Evolutionary conservation across 2,329 filamentous ascomycete species (phyloP).

Genomic region (Emydomyces testavorans): DNA sequence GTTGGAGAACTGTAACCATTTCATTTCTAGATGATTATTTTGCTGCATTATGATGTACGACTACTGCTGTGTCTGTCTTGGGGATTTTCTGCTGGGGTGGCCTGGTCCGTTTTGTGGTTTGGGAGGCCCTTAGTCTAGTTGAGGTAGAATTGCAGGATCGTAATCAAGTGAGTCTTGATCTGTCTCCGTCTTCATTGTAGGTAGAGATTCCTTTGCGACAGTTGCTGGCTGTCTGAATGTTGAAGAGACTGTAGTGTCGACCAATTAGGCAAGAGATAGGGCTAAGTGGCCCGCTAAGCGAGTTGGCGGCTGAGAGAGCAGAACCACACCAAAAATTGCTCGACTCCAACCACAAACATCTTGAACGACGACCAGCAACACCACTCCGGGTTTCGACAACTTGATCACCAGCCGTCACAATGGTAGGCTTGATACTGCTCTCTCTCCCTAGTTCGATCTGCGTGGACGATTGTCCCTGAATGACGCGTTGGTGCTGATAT

Average conservation of each 20-base stretch:
- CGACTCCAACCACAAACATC: slow-evolving; percentile 27
- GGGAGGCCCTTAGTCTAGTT: not conserved
- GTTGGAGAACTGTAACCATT: not conserved
- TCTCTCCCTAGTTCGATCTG: not conserved
- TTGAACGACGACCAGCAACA: slow-evolving; percentile 36
- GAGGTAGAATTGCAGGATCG: slow-evolving; percentile 1
- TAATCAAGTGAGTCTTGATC: not conserved
- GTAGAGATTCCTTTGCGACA: too few relatives aligned
- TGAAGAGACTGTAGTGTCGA: slow-evolving; percentile 10
- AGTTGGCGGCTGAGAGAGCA: slow-evolving; percentile 28
- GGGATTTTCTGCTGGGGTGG: not conserved
- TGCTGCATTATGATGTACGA: slow-evolving; percentile 2
- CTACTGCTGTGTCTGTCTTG: not conserved
- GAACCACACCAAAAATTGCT: slow-evolving; percentile 35
- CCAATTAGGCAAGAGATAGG: slow-evolving; percentile 17
- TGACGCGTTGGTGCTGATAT: not conserved
- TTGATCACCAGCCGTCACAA: slow-evolving; percentile 46
- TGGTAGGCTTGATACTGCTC: slow-evolving; percentile 29
- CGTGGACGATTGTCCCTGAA: not conserved
- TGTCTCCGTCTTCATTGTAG: too few relatives aligned
- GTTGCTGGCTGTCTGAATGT: too few relatives aligned
- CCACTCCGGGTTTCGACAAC: slow-evolving; percentile 29
- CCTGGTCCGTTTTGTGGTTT: not conserved
- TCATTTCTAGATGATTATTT: not conserved
- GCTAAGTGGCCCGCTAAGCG: slow-evolving; percentile 33